phyloP scores from a whole-genome alignment of 2,329 filamentous ascomycete species.

The Dactylellina drechsleri region DNA sequence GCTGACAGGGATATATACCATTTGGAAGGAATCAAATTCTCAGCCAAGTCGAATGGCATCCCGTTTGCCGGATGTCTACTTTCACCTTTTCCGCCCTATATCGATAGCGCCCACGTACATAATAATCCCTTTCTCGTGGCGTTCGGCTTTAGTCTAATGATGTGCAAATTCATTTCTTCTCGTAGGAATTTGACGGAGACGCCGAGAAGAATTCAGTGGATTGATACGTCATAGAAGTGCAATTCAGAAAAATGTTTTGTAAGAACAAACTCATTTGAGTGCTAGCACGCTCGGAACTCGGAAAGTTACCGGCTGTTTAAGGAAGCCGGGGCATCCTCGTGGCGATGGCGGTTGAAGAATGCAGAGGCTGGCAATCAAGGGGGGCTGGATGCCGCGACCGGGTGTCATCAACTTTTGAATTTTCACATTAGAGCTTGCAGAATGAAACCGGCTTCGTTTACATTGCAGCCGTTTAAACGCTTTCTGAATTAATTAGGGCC shows the following conservation, averaged over 20 bases:
- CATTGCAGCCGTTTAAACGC: not conserved
- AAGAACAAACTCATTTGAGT: slow-evolving; percentile 34
- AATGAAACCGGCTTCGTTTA: slow-evolving; percentile 3
- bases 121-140: slow-evolving; percentile 26
- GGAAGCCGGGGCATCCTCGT: slow-evolving; percentile 53
- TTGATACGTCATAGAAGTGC: slow-evolving; percentile 47
- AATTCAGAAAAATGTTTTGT: slow-evolving; percentile 22
- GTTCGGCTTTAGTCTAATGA: slow-evolving; percentile 17
- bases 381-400: slow-evolving; percentile 38
- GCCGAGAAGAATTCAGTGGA: slow-evolving; percentile 19
- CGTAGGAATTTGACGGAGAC: slow-evolving; percentile 28
- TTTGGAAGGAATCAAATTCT: slow-evolving; percentile 49
- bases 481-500: slow-evolving; percentile 18
- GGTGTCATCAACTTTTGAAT: slow-evolving; percentile 44
- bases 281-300: slow-evolving; percentile 53
- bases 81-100: slow-evolving; percentile 36
- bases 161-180: slow-evolving; percentile 28
- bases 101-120: slow-evolving; percentile 30
- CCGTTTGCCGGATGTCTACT: slow-evolving; percentile 30
- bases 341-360: slow-evolving; percentile 45
- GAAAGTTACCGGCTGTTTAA: slow-evolving; percentile 54
- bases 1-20: slow-evolving; percentile 43
- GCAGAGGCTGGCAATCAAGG: slow-evolving; percentile 40
- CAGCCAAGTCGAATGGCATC: slow-evolving; percentile 22
- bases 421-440: slow-evolving; percentile 38